A percentile compares a stretch with the other conserved stretches of the same genome.
Evolutionary conservation across 2,329 filamentous ascomycete genomes (phyloP).

Genomic region (Trichoderma sp.): DNA sequence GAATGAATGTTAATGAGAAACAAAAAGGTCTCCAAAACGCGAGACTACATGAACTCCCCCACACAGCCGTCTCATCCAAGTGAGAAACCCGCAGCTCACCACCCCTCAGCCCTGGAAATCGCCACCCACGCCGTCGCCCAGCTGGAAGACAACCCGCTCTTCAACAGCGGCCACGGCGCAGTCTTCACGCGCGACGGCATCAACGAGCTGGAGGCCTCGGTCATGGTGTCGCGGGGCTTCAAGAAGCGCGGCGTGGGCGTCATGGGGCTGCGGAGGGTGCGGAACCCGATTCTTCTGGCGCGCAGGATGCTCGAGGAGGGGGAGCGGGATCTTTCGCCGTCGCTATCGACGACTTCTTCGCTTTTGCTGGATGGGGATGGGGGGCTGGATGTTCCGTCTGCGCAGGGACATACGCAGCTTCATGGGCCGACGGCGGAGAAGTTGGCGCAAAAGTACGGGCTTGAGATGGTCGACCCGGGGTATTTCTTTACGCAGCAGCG

Average conservation of each 20-base stretch:
- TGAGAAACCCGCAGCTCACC: background rate
- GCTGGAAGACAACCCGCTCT: constrained; percentile 76
- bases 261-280: constrained; percentile 68
- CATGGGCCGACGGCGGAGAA: constrained; percentile 65
- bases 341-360: background rate
- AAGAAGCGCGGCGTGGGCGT: constrained; percentile 77
- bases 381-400: constrained; percentile 47
- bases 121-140: constrained; percentile 71
- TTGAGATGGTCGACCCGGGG: constrained; percentile 63
- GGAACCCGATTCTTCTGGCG: constrained; percentile 75
- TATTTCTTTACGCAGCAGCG: constrained; percentile 78
- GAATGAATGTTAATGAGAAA: background rate
- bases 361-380: background rate
- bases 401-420: constrained; percentile 68
- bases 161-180: constrained; percentile 80
- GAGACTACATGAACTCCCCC: constrained; percentile 45
- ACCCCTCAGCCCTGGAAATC: constrained; percentile 65
- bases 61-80: background rate
- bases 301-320: constrained; percentile 66
- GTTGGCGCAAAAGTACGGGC: constrained; percentile 63
- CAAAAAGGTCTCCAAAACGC: constrained; percentile 42
- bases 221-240: constrained; percentile 74
- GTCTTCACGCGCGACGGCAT: constrained; percentile 81
- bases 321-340: constrained; percentile 53
- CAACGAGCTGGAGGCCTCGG: constrained; percentile 80